Evolutionary conservation across 345 rosid genomes (phyloP), one percentile per base, ranked within the genome.

Genomic region (Eucalyptus erythrocorys): DNA sequence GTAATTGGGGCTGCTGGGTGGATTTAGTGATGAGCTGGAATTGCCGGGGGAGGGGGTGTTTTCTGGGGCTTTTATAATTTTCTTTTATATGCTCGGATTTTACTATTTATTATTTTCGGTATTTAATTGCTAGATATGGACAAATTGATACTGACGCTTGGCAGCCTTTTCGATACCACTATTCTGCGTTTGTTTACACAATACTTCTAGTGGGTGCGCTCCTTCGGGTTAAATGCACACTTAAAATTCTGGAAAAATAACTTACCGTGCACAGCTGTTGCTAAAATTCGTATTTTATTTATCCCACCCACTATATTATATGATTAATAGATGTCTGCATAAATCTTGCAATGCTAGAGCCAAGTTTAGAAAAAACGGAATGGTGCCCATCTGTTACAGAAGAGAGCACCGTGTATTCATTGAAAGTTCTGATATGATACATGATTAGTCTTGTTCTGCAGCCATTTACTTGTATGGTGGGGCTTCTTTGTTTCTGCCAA

Each of bases 61-160:
- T 50, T 6, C 53, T 17, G 55, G 55, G 55, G 55, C 10, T 51
- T 1, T 51, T 51, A 50, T 17, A 51, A 7, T 17, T 13, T 14
- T 13, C 17, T 48, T 49, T 49, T 49, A 16, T 6, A 50, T 0
- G 55, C 22, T 17, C 4, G 8, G 22, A 0, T 17, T 17, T 50
- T 50, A 0, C 3, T 6, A 50, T 50, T 50, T 50, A 50, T 0
- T 50, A 50, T 50, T 0, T 50, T 50, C 1, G 0, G 55, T 0
- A 0, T 50, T 17, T 50, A 0, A 0, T 17, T 17, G 53, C 22
- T 17, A 50, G 0, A 3, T 21, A 53, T 53, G 0, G 11, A 21
- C 59, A 53, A 53, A 2, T 7, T 53, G 59, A 21, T 21, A 10
- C 27, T 53, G 59, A 53, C 21, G 59, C 59, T 53, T 0, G 0